Evolutionary conservation across 352 stramenopile genomes (phyloP), one percentile per base, ranked within the genome.

Genomic region (Globisporangium megalacanthum): DNA sequence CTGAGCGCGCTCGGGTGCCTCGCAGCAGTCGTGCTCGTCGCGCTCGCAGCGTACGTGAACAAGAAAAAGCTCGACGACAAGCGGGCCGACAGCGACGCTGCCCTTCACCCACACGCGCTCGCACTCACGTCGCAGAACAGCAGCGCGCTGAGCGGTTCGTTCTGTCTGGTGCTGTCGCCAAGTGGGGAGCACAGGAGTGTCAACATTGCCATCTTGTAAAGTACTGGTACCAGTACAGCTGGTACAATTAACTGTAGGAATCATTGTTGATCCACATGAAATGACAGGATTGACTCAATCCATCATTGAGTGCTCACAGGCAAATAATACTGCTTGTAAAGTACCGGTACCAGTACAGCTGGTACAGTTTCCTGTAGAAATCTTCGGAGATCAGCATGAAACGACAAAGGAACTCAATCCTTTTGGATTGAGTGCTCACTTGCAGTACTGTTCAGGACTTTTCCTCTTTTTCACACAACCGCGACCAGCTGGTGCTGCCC

Each of bases 31-130:
- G 57, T 70, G 57, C 61, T 74, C 11, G 47, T 67, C 11, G 64
- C 53, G 8, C 55, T 77, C 20, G 66, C 66, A 13, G 19, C 62
- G 22, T 49, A 65, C 31, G 60, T 74, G 45, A 71, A 76, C 58
- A 61, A 58, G 37, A 65, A 65, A 41, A 61, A 65, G 41, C 31
- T 56, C 8, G 46, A 57, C 25, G 60, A 65, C 60, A 65, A 65
- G 39, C 60, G 53, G 37, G 49, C 61, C 44, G 58, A 65, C 41
- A 44, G 33, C 25, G 41, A 58, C 55, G 62, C 39, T 11, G 35
- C 15, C 19, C 31, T 54, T 35, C n/a, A 33, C 37, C 45, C 35
- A 37, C 54, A 41, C 20, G 44, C 6, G 6, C 42, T 48, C 42
- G 42, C 42, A 19, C 42, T 48, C 42, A 48, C 42, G 42, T 48